A percentile compares a stretch with the other conserved stretches of the same genome.
phyloP scores from a whole-genome alignment of 169 alveolate genomes.

The Perkinsus olseni region DNA sequence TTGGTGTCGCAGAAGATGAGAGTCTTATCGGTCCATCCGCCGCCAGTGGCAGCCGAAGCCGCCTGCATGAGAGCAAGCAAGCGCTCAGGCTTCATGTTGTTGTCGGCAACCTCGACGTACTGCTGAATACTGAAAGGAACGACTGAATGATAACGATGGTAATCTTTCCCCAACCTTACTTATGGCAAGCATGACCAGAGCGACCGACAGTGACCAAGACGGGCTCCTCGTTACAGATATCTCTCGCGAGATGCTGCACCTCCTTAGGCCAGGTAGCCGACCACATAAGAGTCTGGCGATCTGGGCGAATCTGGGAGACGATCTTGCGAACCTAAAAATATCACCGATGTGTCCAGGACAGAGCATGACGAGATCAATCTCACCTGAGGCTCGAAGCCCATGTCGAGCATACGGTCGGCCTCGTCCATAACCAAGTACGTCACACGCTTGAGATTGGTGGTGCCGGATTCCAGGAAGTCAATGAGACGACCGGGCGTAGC shows the following conservation, averaged over 20 bases:
- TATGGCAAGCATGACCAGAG: neutral
- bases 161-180: neutral
- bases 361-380: slow-evolving; percentile 45
- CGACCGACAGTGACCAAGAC: slow-evolving; percentile 47
- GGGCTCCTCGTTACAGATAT: slow-evolving; percentile 77
- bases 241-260: slow-evolving; percentile 59
- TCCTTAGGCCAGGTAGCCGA: slow-evolving; percentile 89
- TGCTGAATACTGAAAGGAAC: slow-evolving; percentile 33
- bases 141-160: neutral
- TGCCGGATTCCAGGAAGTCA: slow-evolving; percentile 67
- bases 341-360: slow-evolving; percentile 5
- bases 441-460: slow-evolving; percentile 68
- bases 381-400: slow-evolving; percentile 91
- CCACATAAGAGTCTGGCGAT: slow-evolving; percentile 78
- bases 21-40: slow-evolving; percentile 8
- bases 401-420: slow-evolving; percentile 94
- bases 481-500: slow-evolving; percentile 92
- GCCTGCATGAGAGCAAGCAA: slow-evolving; percentile 21
- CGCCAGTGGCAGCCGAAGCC: slow-evolving; percentile 25
- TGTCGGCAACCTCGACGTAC: slow-evolving; percentile 42
- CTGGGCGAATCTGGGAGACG: slow-evolving; percentile 79
- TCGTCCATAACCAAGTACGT: slow-evolving; percentile 90
- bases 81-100: slow-evolving; percentile 32
- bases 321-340: slow-evolving; percentile 52
- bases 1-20: slow-evolving; percentile 63